Conservation (phyloP, 108 stramenopile genomes). For the Skeletonema grethae region DNA sequence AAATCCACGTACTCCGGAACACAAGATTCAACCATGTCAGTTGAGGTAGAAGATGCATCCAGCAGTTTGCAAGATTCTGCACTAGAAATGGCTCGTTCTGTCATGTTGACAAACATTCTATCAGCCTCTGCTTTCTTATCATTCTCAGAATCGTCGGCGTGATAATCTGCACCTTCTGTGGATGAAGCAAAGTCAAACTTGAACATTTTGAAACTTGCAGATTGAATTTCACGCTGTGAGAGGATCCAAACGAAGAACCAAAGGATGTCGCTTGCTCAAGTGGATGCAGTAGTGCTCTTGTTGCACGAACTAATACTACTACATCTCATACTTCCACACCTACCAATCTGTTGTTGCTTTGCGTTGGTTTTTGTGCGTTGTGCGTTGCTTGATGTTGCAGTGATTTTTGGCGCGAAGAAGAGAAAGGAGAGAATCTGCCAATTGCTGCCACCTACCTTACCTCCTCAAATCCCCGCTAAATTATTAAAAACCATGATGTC, state of each 20-base stretch:
- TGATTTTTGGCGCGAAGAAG: no score
- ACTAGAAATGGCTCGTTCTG: background rate
- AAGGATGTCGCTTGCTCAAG: no score
- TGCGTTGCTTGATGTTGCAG: no score
- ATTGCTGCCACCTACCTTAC: no score
- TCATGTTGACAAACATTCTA: conserved; percentile 4
- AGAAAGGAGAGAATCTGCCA: no score
- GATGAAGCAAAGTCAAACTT: conserved; percentile 29
- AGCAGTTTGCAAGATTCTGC: conserved; percentile 14
- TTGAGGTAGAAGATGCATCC: conserved; percentile 11
- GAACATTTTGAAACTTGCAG: conserved; percentile 6
- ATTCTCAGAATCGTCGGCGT: background rate
- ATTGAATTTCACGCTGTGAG: no score
- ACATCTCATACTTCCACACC: no score
- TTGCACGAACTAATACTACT: no score
- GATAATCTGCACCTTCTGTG: background rate
- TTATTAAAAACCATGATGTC: conserved; percentile 24
- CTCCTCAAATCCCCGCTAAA: background rate
- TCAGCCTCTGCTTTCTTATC: conserved; percentile 8
- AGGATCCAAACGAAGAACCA: no score
- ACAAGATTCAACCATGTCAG: background rate
- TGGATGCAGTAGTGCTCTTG: no score
- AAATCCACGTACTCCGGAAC: conserved; percentile 27
- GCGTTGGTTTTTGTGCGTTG: no score
- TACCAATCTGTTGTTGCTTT: no score